These are phyloP conservation scores for Calonectria naviculata DNA, from an alignment of 2,329 filamentous ascomycete species.

Conservation along the genomic window DNA sequence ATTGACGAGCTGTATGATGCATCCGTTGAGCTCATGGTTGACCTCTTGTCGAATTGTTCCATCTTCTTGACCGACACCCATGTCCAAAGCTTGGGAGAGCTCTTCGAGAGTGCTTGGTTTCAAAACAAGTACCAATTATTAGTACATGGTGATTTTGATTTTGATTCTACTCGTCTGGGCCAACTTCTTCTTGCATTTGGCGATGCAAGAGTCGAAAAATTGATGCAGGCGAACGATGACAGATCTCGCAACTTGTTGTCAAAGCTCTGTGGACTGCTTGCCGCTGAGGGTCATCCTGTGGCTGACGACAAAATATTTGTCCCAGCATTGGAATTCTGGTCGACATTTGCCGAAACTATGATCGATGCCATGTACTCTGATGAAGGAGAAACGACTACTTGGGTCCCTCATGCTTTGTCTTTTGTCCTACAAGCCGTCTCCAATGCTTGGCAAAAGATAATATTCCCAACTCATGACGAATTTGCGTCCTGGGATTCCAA, in stretches of 20 bases:
- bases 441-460: constrained; percentile 75
- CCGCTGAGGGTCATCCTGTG: constrained; percentile 73
- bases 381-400: constrained; percentile 58
- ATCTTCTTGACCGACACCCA: constrained; percentile 70
- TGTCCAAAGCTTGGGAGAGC: constrained; percentile 64
- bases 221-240: constrained; percentile 65
- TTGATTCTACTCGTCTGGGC: constrained; percentile 73
- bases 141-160: constrained; percentile 69
- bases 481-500: constrained; percentile 76
- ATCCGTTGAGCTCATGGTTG: constrained; percentile 72
- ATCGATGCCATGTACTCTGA: constrained; percentile 67
- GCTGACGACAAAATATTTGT: constrained; percentile 81
- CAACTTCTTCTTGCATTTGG: constrained; percentile 76
- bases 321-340: constrained; percentile 84
- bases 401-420: constrained; percentile 68
- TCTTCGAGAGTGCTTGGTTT: constrained; percentile 72
- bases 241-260: constrained; percentile 65
- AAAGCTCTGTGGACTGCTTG: constrained; percentile 73
- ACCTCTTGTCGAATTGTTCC: constrained; percentile 73
- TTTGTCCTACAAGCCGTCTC: constrained; percentile 74
- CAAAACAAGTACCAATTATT: constrained; percentile 65
- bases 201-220: constrained; percentile 70
- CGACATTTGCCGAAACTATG: constrained; percentile 77
- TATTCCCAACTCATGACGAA: constrained; percentile 69
- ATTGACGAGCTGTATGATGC: constrained; percentile 68